Evolutionary conservation across 1,139 yeast species (phyloP), one percentile per base, ranked within the genome.

Genomic region (Schizosaccharomyces versatilis): DNA sequence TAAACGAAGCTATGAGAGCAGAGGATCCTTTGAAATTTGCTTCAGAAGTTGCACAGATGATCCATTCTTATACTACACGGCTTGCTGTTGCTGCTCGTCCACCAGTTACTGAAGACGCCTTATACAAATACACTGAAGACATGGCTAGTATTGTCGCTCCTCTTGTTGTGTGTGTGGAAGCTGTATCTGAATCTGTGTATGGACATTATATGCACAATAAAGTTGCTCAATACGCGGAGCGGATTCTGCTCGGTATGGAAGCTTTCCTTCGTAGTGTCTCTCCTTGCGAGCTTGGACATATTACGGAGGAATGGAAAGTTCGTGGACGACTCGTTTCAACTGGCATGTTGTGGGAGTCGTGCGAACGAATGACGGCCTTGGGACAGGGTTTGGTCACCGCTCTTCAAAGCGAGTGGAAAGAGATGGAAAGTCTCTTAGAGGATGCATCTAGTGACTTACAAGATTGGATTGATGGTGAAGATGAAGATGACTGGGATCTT

Each of bases 291-390:
- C 32, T 44, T 9, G 49, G 14, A 6, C 38, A 44, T 17, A 32
- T 44, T 9, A 24, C 49, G 32, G 49, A 44, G 8, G 49, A 17
- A 19, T 44, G 49, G 49, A 44, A 44, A 32, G 32, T 36, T 10
- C 36, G 49, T 10, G 49, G 49, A 3, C 36, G 49, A 17, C 32
- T 44, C 10, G 15, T 44, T 24, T n/a, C 36, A 10, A 44, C 49
- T 19, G 49, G 49, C 10, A 44, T 44, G 36, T 24, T 44, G 38
- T 44, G 49, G 49, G 49, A 44, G n/a, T 44, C 49, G 3, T 44
- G 49, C 38, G 49, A 44, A 44, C 19, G 32, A 12, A 17, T 44
- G 9, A 15, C 19, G n/a, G 32, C 19, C 19, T 32, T 44, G 36
- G 49, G 49, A 32, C 38, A 44, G 32, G 49, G 49, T 24, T 14